Evolutionary conservation across 2,329 filamentous ascomycete species (phyloP).

Genomic region (Magnaporthiopsis rhizophila): DNA sequence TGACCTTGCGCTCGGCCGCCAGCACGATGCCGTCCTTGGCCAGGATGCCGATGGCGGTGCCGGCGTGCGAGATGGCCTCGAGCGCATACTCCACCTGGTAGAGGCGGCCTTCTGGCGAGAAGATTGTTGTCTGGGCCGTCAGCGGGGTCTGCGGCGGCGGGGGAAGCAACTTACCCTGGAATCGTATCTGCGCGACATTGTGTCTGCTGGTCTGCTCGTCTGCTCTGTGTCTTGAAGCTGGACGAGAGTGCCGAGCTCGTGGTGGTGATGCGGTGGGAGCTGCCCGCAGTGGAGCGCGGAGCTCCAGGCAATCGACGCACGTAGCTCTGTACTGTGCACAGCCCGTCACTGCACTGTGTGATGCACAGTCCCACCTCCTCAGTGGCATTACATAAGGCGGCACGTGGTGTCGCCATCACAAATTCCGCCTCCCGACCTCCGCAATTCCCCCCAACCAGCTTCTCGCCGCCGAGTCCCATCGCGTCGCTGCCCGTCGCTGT

Average conservation of each 20-base stretch:
- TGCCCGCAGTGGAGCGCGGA: slow-evolving; percentile 15
- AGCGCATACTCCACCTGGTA: slow-evolving; percentile 99
- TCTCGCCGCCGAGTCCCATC: not conserved
- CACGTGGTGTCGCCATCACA: not conserved
- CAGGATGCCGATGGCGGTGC: slow-evolving; percentile 91
- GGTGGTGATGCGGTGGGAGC: slow-evolving; percentile 13
- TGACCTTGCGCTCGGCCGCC: slow-evolving; percentile 96
- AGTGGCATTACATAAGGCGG: too few species aligned
- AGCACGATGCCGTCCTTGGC: slow-evolving; percentile 98
- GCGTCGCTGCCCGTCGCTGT: too few species aligned
- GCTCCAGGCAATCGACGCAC: slow-evolving; percentile 34
- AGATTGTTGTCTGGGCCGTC: slow-evolving; percentile 83
- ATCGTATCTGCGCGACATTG: slow-evolving; percentile 95
- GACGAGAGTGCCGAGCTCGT: not conserved
- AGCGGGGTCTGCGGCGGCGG: not conserved
- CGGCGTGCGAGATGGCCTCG: slow-evolving; percentile 96
- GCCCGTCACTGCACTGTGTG: too few species aligned
- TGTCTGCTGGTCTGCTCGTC: not conserved
- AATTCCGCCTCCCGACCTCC: not conserved
- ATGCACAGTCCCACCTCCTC: too few species aligned
- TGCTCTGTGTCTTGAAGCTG: slow-evolving; percentile 5
- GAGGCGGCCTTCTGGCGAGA: slow-evolving; percentile 95
- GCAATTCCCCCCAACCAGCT: not conserved
- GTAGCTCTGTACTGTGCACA: not conserved
- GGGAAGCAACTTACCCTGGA: slow-evolving; percentile 61